These are phyloP conservation scores for Corymbia citriodora DNA, from an alignment of 441 rosid species.

Conservation along the genomic window DNA sequence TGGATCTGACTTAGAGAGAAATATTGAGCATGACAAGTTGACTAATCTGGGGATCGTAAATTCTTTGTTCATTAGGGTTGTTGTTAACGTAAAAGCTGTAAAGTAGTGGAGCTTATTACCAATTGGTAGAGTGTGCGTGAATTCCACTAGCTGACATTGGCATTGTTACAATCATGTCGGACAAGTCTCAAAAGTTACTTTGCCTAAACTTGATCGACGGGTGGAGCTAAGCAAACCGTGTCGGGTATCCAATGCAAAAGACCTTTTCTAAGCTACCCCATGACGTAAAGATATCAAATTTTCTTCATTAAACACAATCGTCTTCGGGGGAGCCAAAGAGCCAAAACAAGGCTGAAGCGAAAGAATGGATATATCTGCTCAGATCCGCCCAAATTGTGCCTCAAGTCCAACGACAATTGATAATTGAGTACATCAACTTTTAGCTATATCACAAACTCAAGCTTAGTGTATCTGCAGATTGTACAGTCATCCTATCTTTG, in stretches of 20 bases:
- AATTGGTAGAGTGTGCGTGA: not conserved
- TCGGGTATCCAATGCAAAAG: not conserved
- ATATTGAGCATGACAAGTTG: not conserved
- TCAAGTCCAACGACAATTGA: not conserved
- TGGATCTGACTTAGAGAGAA: not conserved
- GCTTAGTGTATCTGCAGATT: not conserved
- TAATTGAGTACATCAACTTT: not conserved
- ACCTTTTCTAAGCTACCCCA: not conserved
- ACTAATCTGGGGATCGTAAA: not conserved
- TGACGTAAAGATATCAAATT: not conserved
- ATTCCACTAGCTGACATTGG: not conserved
- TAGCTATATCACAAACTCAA: not conserved
- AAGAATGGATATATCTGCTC: not conserved
- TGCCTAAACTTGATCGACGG: not conserved
- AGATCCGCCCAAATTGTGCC: not conserved
- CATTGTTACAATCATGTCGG: not conserved
- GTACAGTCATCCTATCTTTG: not conserved
- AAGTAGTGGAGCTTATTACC: not conserved
- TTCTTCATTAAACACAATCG: not conserved
- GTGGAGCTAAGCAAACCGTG: too few relatives aligned
- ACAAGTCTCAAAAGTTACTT: not conserved
- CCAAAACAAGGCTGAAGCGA: not conserved
- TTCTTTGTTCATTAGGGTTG: not conserved
- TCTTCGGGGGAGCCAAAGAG: not conserved
- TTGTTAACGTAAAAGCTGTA: not conserved